These are phyloP conservation scores for Cystobasidium pallidum DNA, from an alignment of 1,284 basidiomycete species.

Conservation along the genomic window DNA sequence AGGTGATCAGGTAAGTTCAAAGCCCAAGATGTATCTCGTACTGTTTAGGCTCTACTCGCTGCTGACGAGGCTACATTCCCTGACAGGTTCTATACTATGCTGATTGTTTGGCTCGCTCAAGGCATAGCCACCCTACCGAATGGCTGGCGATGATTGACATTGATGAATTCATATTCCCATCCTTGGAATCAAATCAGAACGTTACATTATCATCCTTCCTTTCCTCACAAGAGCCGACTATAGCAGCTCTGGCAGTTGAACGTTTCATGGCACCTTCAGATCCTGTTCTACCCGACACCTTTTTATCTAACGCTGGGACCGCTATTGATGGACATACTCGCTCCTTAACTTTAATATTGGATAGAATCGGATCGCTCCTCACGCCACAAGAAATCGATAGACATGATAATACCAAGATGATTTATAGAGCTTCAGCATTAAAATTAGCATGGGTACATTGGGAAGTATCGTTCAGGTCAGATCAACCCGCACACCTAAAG, in stretches of 20 bases:
- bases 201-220: neutral
- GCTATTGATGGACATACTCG: neutral
- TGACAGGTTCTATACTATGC: conserved; percentile 36
- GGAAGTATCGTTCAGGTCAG: conserved; percentile 16
- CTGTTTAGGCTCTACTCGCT: no score
- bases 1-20: conserved; percentile 37
- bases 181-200: neutral
- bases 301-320: no score
- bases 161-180: conserved; percentile 31
- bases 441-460: conserved; percentile 34
- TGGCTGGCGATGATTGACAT: conserved; percentile 41
- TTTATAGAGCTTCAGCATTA: conserved; percentile 10
- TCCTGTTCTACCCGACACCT: conserved; percentile 1
- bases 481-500: conserved; percentile 9
- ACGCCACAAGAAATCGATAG: conserved; percentile 26
- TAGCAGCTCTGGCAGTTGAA: neutral
- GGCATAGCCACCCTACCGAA: conserved; percentile 31
- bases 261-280: conserved; percentile 5
- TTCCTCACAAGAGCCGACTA: neutral
- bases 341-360: neutral
- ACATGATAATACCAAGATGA: conserved; percentile 21
- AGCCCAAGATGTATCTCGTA: no score
- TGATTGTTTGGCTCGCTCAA: conserved; percentile 35
- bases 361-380: neutral
- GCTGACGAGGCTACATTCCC: neutral